Conservation (phyloP, 2,329 filamentous ascomycete species). For the Hymenoscyphus albidus region DNA sequence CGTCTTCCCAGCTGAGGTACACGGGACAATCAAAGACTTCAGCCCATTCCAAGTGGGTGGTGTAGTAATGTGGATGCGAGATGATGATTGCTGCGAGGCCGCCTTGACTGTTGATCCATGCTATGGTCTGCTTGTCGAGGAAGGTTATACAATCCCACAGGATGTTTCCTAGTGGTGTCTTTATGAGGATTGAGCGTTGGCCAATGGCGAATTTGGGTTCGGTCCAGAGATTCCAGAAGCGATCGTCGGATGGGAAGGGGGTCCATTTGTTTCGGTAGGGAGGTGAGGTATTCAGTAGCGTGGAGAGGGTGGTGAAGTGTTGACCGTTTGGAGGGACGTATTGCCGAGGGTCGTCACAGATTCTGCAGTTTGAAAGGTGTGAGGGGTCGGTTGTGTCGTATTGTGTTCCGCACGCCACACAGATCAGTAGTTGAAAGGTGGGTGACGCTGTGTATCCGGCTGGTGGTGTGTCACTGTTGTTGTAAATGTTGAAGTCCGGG, state of each 20-base stretch:
- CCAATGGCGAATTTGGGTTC: slow-evolving; percentile 67
- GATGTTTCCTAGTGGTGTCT: slow-evolving; percentile 63
- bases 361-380: slow-evolving; percentile 55
- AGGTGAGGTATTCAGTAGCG: slow-evolving; percentile 41
- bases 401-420: slow-evolving; percentile 67
- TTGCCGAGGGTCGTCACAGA: slow-evolving; percentile 72
- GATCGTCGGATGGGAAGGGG: slow-evolving; percentile 42
- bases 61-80: slow-evolving; percentile 79
- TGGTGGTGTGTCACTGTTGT: slow-evolving; percentile 15
- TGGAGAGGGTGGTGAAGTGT: slow-evolving; percentile 58
- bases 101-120: slow-evolving; percentile 54
- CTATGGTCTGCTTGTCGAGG: slow-evolving; percentile 61
- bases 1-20: slow-evolving; percentile 64
- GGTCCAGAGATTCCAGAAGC: slow-evolving; percentile 46
- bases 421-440: slow-evolving; percentile 48
- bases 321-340: slow-evolving; percentile 63
- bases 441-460: slow-evolving; percentile 16
- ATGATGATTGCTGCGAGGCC: slow-evolving; percentile 71
- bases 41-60: slow-evolving; percentile 72
- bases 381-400: slow-evolving; percentile 51
- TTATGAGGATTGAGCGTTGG: slow-evolving; percentile 67
- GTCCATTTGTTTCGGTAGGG: slow-evolving; percentile 47
- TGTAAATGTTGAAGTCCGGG: slow-evolving; percentile 19
- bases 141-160: slow-evolving; percentile 77
- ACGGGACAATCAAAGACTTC: slow-evolving; percentile 64